Evolutionary conservation across 2,329 filamentous ascomycete species (phyloP).

Genomic region (Fusarium piperis): DNA sequence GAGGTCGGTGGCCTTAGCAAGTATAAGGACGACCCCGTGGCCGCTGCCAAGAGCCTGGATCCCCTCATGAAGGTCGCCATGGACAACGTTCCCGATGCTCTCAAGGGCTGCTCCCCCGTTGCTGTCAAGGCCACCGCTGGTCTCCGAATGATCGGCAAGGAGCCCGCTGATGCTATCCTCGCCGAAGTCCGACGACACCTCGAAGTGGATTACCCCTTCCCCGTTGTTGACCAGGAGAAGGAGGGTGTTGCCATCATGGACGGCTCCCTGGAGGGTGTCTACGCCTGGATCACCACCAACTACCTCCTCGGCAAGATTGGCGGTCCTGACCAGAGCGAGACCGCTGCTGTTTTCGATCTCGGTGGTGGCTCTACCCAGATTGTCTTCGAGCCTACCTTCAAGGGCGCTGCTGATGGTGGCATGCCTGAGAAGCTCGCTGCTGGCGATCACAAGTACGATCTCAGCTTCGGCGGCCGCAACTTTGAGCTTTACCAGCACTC

Average conservation of each 20-base stretch:
- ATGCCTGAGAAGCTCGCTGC: constrained; percentile 87
- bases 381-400: constrained; percentile 96
- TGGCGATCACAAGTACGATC: constrained; percentile 94
- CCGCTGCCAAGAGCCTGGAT: constrained; percentile 89
- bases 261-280: constrained; percentile 95
- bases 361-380: constrained; percentile 98
- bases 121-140: constrained; percentile 99
- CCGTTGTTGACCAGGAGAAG: constrained; percentile 85
- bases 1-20: constrained; percentile 85
- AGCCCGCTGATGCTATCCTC: constrained; percentile 85
- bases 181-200: constrained; percentile 84
- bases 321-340: constrained; percentile 86
- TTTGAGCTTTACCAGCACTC: constrained; percentile 98
- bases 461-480: constrained; percentile 88
- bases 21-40: constrained; percentile 86
- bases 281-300: constrained; percentile 99
- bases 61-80: constrained; percentile 87
- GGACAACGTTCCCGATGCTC: constrained; percentile 82
- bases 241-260: constrained; percentile 97
- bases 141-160: constrained; percentile 83
- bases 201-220: constrained; percentile 92
- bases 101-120: constrained; percentile 91
- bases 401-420: constrained; percentile 74
- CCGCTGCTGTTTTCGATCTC: constrained; percentile 94
- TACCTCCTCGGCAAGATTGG: constrained; percentile 98